Evolutionary conservation across 495 filamentous ascomycete genomes (phyloP).

Genomic region (Hypoxylon lenormandii): DNA sequence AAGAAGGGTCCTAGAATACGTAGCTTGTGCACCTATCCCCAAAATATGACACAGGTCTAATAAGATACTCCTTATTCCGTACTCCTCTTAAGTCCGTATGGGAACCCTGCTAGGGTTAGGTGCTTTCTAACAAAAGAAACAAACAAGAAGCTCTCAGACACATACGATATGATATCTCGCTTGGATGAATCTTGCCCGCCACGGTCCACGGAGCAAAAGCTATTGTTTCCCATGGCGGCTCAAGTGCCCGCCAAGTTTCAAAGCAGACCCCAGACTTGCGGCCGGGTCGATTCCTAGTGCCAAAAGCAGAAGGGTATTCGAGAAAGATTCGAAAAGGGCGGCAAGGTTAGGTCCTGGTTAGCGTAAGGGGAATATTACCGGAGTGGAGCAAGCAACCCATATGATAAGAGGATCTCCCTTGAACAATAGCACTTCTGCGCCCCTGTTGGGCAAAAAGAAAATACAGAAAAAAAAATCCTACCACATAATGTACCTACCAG

Average conservation of each 20-base stretch:
- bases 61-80: background rate
- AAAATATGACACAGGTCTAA: background rate
- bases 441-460: constrained; percentile 28
- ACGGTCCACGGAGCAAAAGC: constrained; percentile 39
- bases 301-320: constrained; percentile 45
- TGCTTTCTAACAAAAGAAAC: constrained; percentile 26
- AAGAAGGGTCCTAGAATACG: constrained; percentile 28
- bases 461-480: constrained; percentile 33
- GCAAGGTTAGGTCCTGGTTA: constrained; percentile 48
- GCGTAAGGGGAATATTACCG: constrained; percentile 53
- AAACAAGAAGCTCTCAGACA: constrained; percentile 38
- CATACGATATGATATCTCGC: constrained; percentile 38
- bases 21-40: too few relatives aligned
- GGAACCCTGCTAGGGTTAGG: too few relatives aligned
- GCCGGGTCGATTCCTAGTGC: constrained; percentile 49
- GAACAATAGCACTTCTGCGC: constrained; percentile 19
- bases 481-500: background rate
- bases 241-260: constrained; percentile 45
- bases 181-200: constrained; percentile 33
- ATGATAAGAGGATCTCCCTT: constrained; percentile 50
- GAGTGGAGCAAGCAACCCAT: constrained; percentile 47
- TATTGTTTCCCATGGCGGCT: constrained; percentile 45
- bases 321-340: constrained; percentile 52
- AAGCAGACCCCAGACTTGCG: constrained; percentile 46
- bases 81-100: background rate